Base-by-base conservation (phyloP, 1,284 basidiomycete genomes). In the Phylloporus sp. region DNA sequence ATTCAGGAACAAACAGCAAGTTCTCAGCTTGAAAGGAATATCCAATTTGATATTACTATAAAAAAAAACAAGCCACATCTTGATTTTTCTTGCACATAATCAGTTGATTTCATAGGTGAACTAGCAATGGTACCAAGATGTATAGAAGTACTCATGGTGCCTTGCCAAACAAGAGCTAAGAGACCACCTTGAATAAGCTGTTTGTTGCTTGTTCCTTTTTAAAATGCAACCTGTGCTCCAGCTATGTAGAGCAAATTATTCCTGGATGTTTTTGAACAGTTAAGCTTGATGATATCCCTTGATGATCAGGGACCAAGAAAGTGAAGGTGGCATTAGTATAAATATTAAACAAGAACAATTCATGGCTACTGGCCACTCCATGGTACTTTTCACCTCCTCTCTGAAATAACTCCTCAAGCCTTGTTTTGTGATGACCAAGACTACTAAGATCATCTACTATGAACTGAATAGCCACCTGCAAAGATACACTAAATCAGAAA, bases 141-240 rank as follows among this genome's bases (percentile, higher is more conserved):
- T 24, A 86, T 77, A 17, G 78, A 71, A 2, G 77, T 64, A 4
- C 68, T 64, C 1, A 62, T 60, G 22, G 64, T 66, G 0, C 65
- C 71, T 56, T 80, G 72, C 80, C 82, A 84, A 28, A 88, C 71
- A 1, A 89, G 75, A 39, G 83, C 86, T 34, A 89, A 77, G 2
- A 90, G 80, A 6, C 84, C 84, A 3, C 88, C 88, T 65, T 81
- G 79, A 53, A 82, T 79, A 28, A 89, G 77, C 3, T 86, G 78
- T 63, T 85, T 86, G 2, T 83, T 80, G 26, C 81, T 77, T 71
- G 79, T 76, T 4, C 77, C 75, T 64, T 86, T 79, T 88, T 88
- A 90, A 68, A 83, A 89, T 2, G 73, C 72, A 4, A 64, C 73
- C 2, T 86, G 82, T 17, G 66, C 71, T 17, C 64, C 65, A 4